A percentile compares a stretch with the other conserved stretches of the same genome.
Conservation (phyloP, 768 basidiomycete genomes). For the Tricholoma furcatifolium region DNA sequence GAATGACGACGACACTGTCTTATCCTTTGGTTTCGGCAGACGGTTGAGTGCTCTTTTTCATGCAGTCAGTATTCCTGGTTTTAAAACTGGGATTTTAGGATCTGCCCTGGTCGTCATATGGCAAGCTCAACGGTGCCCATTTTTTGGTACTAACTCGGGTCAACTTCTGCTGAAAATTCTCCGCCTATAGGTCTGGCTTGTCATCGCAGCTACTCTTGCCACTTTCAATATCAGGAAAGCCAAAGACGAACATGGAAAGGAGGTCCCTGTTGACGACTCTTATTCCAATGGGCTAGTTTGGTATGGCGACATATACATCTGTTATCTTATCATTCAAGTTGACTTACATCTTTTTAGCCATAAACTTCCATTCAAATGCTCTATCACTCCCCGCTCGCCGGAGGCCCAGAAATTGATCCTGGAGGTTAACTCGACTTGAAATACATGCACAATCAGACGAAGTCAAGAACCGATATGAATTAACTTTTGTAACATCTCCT, state of each 20-base stretch:
- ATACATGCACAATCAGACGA: too few relatives aligned
- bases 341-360: neutral
- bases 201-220: constrained; percentile 24
- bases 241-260: neutral
- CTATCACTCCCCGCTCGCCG: neutral
- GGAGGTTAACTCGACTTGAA: neutral
- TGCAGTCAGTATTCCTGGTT: neutral
- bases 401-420: neutral
- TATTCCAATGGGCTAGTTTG: neutral
- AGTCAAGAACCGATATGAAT: too few relatives aligned
- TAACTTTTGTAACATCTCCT: too few relatives aligned
- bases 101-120: constrained; percentile 21
- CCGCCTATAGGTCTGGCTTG: constrained; percentile 18
- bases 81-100: neutral
- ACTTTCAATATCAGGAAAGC: constrained; percentile 1
- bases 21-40: constrained; percentile 7
- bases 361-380: neutral
- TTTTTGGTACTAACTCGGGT: neutral
- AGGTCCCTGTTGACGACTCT: neutral
- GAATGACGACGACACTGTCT: neutral
- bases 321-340: too few relatives aligned
- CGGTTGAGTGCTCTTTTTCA: neutral
- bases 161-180: neutral
- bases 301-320: neutral
- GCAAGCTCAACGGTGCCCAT: constrained; percentile 17